These are phyloP conservation scores for Dendrobium chrysotoxum DNA, from an alignment of 106 monocot genomes.

Conservation along the genomic window DNA sequence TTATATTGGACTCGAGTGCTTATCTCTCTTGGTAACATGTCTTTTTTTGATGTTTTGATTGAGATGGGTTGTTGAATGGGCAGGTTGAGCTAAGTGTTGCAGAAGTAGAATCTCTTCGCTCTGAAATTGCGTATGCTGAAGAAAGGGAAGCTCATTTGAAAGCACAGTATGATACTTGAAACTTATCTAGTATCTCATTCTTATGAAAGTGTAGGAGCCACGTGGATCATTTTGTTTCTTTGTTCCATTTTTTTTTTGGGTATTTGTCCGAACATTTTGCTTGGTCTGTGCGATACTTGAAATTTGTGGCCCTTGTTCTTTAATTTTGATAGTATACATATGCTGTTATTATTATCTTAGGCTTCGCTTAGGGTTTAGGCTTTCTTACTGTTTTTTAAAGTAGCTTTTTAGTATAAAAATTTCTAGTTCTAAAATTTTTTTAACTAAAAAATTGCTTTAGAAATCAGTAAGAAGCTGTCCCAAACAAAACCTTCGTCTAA, in stretches of 20 bases:
- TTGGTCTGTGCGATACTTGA: background rate
- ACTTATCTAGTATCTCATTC: background rate
- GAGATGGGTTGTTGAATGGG: slow-evolving; percentile 3
- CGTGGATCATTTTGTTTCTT: background rate
- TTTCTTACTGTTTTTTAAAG: too few species aligned
- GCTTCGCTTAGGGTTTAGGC: too few species aligned
- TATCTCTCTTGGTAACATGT: background rate
- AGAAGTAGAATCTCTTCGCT: slow-evolving; percentile 70
- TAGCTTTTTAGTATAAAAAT: too few species aligned
- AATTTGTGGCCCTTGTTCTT: background rate
- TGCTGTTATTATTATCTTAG: background rate
- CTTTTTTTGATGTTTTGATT: background rate
- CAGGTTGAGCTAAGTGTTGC: slow-evolving; percentile 65
- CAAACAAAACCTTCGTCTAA: too few species aligned
- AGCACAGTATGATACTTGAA: slow-evolving; percentile 38
- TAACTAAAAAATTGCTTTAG: too few species aligned
- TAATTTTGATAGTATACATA: background rate
- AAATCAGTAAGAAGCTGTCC: too few species aligned
- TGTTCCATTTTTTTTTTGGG: background rate
- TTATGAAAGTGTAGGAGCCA: background rate
- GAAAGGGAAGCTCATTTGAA: slow-evolving; percentile 81
- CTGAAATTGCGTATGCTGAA: slow-evolving; percentile 76
- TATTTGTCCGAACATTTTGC: background rate
- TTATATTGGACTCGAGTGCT: background rate
- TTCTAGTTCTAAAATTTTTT: too few species aligned